These are phyloP conservation scores for Emmonsiellopsis sp. DNA, from an alignment of 2,329 filamentous ascomycete genomes.

Conservation along the genomic window DNA sequence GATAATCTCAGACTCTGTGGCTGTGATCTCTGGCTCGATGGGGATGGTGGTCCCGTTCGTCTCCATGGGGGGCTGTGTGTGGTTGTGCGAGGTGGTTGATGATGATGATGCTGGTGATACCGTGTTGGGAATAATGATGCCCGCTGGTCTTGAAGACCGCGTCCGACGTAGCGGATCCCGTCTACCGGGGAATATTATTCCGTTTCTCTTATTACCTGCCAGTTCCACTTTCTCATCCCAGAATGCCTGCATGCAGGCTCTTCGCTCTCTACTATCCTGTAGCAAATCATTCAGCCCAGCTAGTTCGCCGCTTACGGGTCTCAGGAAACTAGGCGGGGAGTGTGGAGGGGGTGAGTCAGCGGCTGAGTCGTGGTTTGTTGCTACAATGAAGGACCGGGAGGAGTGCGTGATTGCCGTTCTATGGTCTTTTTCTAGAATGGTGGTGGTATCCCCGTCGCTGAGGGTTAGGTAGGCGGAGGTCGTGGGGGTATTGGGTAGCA, in stretches of 20 bases:
- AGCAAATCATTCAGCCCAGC: slow-evolving; percentile 20
- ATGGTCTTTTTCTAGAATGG: slow-evolving; percentile 50
- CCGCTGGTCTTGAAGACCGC: not conserved
- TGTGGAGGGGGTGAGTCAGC: slow-evolving; percentile 13
- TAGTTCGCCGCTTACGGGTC: slow-evolving; percentile 9
- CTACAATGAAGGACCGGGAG: slow-evolving; percentile 44
- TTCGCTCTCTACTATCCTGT: slow-evolving; percentile 27
- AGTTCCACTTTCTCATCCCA: slow-evolving; percentile 25
- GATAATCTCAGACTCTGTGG: slow-evolving; percentile 29
- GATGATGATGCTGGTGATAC: not conserved
- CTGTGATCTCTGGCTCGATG: slow-evolving; percentile 13
- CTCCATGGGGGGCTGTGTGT: not conserved
- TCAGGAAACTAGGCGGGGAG: slow-evolving; percentile 13
- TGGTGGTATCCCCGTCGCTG: slow-evolving; percentile 40
- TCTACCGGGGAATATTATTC: not conserved
- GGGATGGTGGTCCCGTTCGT: not conserved
- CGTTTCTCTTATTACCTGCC: slow-evolving; percentile 5
- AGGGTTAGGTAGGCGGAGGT: slow-evolving; percentile 52
- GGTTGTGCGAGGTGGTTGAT: not conserved
- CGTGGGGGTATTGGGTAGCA: slow-evolving; percentile 32
- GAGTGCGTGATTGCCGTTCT: slow-evolving; percentile 35
- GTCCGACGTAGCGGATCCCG: not conserved
- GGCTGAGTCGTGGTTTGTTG: slow-evolving; percentile 48
- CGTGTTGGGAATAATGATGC: not conserved
- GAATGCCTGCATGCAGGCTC: slow-evolving; percentile 28